phyloP scores from a whole-genome alignment of 2,329 filamentous ascomycete species.

The Ceratocystis harringtonii region DNA sequence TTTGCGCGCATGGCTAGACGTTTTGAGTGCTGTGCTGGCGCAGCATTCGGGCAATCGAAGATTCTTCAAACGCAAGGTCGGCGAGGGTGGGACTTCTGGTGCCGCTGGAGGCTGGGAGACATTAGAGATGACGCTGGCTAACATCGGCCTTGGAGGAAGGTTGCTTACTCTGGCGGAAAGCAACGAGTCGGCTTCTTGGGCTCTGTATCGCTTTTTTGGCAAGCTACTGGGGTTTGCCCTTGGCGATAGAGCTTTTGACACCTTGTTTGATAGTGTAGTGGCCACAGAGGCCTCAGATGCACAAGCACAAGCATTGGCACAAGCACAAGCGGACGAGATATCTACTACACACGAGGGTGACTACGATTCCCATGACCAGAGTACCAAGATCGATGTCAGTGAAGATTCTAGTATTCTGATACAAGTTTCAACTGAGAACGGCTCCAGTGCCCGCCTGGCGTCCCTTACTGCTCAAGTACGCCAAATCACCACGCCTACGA shows the following conservation, averaged over 20 bases:
- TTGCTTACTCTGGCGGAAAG: conserved; percentile 27
- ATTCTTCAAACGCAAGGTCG: conserved; percentile 66
- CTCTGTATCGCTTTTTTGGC: conserved; percentile 61
- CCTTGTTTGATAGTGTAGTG: conserved; percentile 45
- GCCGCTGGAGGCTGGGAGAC: conserved; percentile 55
- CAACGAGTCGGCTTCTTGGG: conserved; percentile 31
- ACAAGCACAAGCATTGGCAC: neutral
- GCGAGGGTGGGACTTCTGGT: conserved; percentile 30
- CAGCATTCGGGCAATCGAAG: conserved; percentile 73
- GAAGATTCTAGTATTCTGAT: neutral
- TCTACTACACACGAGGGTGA: neutral
- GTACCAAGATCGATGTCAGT: neutral
- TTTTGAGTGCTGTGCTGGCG: conserved; percentile 60
- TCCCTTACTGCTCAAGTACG: conserved; percentile 24
- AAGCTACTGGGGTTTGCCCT: conserved; percentile 67
- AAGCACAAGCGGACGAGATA: neutral
- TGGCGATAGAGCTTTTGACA: conserved; percentile 58
- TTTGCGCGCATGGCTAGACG: conserved; percentile 54
- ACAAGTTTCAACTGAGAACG: neutral
- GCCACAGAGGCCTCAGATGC: neutral
- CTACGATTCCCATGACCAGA: neutral
- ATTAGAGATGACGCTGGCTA: conserved; percentile 56
- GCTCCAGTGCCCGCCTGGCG: neutral
- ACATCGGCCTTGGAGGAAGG: conserved; percentile 47
- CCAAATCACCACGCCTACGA: conserved; percentile 36